phyloP scores from a whole-genome alignment of 768 basidiomycete genomes.

The Xerocomellus dryophilus region DNA sequence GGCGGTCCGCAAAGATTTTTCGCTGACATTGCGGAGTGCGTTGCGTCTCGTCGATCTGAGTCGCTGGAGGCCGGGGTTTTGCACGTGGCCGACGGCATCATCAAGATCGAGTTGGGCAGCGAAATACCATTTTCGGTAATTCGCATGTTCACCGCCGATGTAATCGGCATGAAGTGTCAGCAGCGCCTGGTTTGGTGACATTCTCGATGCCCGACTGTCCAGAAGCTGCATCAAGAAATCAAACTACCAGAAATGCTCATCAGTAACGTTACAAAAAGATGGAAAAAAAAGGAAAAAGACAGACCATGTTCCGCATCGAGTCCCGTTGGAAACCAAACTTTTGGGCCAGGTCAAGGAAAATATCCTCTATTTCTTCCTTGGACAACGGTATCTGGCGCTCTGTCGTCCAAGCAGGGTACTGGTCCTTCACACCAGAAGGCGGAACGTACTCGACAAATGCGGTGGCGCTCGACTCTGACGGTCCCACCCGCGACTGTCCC shows the following conservation, averaged over 20 bases:
- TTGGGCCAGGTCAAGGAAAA: conserved; percentile 94
- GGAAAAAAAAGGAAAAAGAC: conserved; percentile 19
- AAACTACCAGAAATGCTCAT: conserved; percentile 49
- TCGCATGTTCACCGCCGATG: conserved; percentile 96
- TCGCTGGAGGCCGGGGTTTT: conserved; percentile 86
- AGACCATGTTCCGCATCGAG: conserved; percentile 92
- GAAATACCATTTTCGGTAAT: conserved; percentile 99
- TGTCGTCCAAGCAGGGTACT: conserved; percentile 91
- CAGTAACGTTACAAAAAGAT: conserved; percentile 6
- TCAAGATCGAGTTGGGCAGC: conserved; percentile 98
- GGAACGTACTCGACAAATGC: conserved; percentile 64
- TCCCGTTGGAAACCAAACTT: conserved; percentile 98
- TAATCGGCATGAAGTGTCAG: conserved; percentile 97
- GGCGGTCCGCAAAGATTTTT: conserved; percentile 75
- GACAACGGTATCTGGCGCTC: conserved; percentile 95
- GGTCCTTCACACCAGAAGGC: conserved; percentile 61
- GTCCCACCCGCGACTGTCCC: conserved; percentile 55
- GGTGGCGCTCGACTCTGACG: conserved; percentile 67
- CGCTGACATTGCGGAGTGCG: conserved; percentile 51
- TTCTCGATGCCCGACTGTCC: conserved; percentile 93
- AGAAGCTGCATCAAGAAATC: conserved; percentile 98
- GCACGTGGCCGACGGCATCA: conserved; percentile 88
- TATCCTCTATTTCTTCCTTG: conserved; percentile 99
- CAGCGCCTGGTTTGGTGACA: conserved; percentile 94
- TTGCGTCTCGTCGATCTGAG: conserved; percentile 70